Evolutionary conservation across 495 filamentous ascomycete species (phyloP), one percentile per base, ranked within the genome.

Genomic region (Penicillium coprophilum): DNA sequence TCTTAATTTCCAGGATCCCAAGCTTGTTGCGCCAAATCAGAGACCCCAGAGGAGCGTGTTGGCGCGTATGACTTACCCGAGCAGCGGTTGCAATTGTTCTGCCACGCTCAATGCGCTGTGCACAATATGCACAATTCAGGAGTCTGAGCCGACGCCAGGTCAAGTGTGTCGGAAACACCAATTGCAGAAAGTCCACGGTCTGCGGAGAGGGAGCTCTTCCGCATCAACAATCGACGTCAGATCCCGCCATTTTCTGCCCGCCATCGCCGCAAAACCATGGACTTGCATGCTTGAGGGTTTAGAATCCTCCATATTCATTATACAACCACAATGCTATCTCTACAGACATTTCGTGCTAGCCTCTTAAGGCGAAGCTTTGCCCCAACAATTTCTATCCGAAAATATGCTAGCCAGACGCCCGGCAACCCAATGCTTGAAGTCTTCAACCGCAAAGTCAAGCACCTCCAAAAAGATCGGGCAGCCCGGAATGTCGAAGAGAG

Each of bases 361-460:
- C 38, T 65, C 21, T 46, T 61, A 39, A 67, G 64, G 47, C 56
- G 53, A 41, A 60, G 54, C 53, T 21, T 63, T 34, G 40, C 55
- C 28, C 32, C 57, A 51, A 45, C 31, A 19, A 56, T 57, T 38
- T 50, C 50, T 30, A 24, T 60, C 31, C 80, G 88, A 56, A 73
- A 64, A 40, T 96, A 95, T 73, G 91, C 91, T 41, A 82, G 86
- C 60, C 87, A 90, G 75, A 80, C 86, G 27, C 79, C 90, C 6
- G 88, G 89, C 43, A 82, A 83, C 19, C 88, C 92, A 36, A 79
- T 85, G 50, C 80, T 92, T 53, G 85, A 97, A 64, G 88, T 99
- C 72, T 99, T 99, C 87, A 92, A 94, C 72, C 82, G 85, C 45
- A 81, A 82, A 47, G 82, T 84, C 17, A 99, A 99, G 78, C 89